Base-by-base conservation (phyloP, 768 basidiomycete genomes). In the Porphyrellus cyaneotinctus region DNA sequence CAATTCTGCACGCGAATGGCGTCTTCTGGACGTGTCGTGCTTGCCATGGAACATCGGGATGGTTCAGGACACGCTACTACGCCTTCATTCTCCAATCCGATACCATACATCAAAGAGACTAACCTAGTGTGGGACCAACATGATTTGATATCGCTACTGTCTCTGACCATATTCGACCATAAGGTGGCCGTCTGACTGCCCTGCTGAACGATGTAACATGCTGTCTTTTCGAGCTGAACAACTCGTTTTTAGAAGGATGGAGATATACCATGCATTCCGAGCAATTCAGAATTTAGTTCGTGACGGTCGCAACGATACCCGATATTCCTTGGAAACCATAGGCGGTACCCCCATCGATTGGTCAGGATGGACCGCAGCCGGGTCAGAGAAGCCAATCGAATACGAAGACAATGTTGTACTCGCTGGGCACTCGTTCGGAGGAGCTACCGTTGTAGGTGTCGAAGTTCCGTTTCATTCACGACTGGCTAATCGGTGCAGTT, bases 11-110 rank as follows among this genome's bases (percentile, higher is more conserved):
- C 79, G 3, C 77, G 79, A 22, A 66, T 94, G 20, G 93, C 92
- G 4, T 81, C 87, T 5, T 76, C 85, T 33, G 93, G 93, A 2
- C 84, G 79, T 54, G 82, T 94, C 6, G 91, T 95, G 3, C 75
- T 91, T 39, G 85, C 89, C 6, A 63, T 94, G 22, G 89, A 94
- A 63, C 92, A 94, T 65, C 78, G 85, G 11, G 93, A 95, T 65
- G 91, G 91, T 1, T 85, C 86, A 4, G 84, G 79, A 3, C 82
- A 83, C 0, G 77, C 72, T 5, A 77, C 74, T 54, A 67, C 76
- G 41, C 69, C 74, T 55, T 58, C 63, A 57, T 58, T 62, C 66
- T 28, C 56, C 70, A 56, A 47, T 24, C 55, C 58, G 26, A 64
- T 73, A 23, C 65, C 78, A 11, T 93, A 91, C 63, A 67, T 84